Evolutionary conservation across 257 asterid species (phyloP).

Genomic region (Asclepias syriaca): DNA sequence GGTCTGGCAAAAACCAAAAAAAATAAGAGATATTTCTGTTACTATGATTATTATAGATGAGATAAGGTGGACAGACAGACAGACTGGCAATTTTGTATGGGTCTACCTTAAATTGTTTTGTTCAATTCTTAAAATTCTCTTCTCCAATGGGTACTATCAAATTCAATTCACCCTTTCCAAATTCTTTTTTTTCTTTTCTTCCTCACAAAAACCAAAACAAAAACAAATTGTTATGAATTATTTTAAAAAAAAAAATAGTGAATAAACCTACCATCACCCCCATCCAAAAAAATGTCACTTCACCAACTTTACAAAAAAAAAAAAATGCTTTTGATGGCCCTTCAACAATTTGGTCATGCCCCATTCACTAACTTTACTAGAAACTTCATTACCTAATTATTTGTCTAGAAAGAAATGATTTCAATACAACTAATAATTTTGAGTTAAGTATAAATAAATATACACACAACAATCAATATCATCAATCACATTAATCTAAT

Average conservation of each 20-base stretch:
- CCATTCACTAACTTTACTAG: not conserved
- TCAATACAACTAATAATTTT: too few relatives aligned
- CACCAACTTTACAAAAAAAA: not conserved
- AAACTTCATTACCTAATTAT: not conserved
- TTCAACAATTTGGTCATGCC: slow-evolving; percentile 7
- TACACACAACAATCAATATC: too few relatives aligned
- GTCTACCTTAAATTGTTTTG: not conserved
- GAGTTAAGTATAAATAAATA: too few relatives aligned
- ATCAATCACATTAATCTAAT: too few relatives aligned
- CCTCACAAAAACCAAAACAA: not conserved
- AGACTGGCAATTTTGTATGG: slow-evolving; percentile 26
- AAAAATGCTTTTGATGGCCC: not conserved
- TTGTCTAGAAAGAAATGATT: too few relatives aligned
- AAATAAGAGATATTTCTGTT: slow-evolving; percentile 9
- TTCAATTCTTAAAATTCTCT: slow-evolving; percentile 17
- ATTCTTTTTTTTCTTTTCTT: not conserved
- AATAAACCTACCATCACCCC: too few relatives aligned
- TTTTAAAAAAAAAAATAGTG: too few relatives aligned
- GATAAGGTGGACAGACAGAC: slow-evolving; percentile 17
- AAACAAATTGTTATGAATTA: not conserved
- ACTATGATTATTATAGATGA: slow-evolving; percentile 1
- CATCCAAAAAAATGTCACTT: slow-evolving; percentile 8
- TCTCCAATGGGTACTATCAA: slow-evolving; percentile 1
- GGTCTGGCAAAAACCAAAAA: slow-evolving; percentile 10
- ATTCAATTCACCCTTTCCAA: not conserved